phyloP scores from a whole-genome alignment of 176 grass and related monocot genomes.

The Chloris gayana region DNA sequence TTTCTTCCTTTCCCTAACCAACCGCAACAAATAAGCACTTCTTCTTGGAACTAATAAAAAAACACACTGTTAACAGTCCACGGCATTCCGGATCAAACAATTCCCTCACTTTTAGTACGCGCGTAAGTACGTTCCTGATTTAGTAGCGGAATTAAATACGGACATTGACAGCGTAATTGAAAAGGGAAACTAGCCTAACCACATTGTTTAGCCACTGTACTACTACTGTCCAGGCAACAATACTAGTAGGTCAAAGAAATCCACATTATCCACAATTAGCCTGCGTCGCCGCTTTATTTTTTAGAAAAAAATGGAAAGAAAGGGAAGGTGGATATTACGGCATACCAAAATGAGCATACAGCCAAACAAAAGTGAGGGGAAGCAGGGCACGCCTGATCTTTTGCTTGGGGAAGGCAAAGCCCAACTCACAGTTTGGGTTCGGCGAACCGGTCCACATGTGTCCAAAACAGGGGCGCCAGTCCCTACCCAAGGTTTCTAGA shows the following conservation, averaged over 20 bases:
- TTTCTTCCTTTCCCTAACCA: neutral
- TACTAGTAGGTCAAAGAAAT: neutral
- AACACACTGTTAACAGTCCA: too few relatives aligned
- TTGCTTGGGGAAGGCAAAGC: neutral
- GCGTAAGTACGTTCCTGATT: too few relatives aligned
- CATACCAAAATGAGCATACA: conserved; percentile 7
- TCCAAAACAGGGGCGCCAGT: conserved; percentile 28
- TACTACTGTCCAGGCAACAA: too few relatives aligned
- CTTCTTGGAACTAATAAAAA: too few relatives aligned
- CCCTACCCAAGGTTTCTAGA: conserved; percentile 45
- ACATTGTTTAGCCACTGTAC: neutral
- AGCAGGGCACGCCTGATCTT: neutral
- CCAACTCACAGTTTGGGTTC: neutral
- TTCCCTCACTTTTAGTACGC: too few relatives aligned
- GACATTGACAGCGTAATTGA: neutral
- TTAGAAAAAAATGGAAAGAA: neutral
- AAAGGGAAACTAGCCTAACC: neutral
- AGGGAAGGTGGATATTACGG: neutral
- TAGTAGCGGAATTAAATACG: too few relatives aligned
- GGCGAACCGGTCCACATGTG: neutral
- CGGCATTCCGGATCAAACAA: too few relatives aligned
- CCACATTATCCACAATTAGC: neutral
- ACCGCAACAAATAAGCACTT: too few relatives aligned
- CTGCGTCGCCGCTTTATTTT: neutral
- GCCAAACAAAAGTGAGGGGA: neutral